These are phyloP conservation scores for Diversispora epigaea DNA, from an alignment of 192 early-diverging fungal genomes.

Conservation along the genomic window DNA sequence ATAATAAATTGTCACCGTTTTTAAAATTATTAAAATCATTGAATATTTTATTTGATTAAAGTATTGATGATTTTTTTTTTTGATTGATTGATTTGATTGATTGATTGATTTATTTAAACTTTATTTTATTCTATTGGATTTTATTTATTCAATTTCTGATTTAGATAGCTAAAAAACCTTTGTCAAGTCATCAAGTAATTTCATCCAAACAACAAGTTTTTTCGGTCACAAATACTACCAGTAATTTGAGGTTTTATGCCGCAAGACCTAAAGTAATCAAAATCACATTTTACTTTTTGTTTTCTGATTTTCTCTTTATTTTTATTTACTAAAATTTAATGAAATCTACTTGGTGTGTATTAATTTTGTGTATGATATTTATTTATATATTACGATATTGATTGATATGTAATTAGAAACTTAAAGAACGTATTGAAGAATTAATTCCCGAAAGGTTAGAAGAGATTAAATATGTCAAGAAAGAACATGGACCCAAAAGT, in stretches of 20 bases:
- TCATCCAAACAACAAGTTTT: no score
- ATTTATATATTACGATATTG: background rate
- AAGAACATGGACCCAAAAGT: constrained; percentile 85
- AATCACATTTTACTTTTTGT: no score
- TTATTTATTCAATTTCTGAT: no score
- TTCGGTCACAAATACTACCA: no score
- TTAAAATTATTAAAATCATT: background rate
- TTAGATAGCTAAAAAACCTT: no score
- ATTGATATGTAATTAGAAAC: constrained; percentile 51
- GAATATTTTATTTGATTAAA: background rate
- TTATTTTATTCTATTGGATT: no score
- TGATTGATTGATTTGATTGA: background rate
- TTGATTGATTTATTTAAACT: background rate
- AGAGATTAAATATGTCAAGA: constrained; percentile 92
- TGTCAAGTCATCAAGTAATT: no score
- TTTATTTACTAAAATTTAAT: no score
- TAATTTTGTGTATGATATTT: background rate
- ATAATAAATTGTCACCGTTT: no score
- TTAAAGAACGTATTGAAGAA: constrained; percentile 93
- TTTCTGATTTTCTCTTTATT: no score
- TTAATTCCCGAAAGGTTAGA: constrained; percentile 94
- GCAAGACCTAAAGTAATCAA: no score
- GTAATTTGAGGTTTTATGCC: no score
- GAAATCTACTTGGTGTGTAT: background rate
- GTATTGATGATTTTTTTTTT: constrained; percentile 22